Conservation (phyloP, 495 filamentous ascomycete species). For the Penicillium crystallinum region DNA sequence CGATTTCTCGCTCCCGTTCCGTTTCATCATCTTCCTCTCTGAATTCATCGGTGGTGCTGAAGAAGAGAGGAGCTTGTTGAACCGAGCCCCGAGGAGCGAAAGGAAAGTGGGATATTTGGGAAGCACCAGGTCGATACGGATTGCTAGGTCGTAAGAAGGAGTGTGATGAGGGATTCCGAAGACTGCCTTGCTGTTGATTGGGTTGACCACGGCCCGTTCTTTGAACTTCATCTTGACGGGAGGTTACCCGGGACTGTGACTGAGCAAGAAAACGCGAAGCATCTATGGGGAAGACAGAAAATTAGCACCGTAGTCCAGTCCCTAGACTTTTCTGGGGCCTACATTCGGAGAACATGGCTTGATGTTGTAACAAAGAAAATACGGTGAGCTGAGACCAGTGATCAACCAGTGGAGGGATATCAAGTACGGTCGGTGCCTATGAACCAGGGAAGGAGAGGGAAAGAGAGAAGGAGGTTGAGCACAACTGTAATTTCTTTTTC, state of each 20-base stretch:
- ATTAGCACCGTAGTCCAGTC: background rate
- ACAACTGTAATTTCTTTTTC: background rate
- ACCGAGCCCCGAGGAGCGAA: slow-evolving; percentile 69
- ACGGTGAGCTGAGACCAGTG: slow-evolving; percentile 15
- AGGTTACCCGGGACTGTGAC: slow-evolving; percentile 84
- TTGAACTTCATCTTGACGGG: slow-evolving; percentile 54
- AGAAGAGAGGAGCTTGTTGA: slow-evolving; percentile 85
- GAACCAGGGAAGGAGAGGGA: background rate
- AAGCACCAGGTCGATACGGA: slow-evolving; percentile 64
- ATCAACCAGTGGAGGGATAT: slow-evolving; percentile 1
- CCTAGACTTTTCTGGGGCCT: slow-evolving; percentile 29
- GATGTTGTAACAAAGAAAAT: slow-evolving; percentile 11
- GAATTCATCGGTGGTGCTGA: slow-evolving; percentile 76
- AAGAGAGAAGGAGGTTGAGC: background rate
- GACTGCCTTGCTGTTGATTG: slow-evolving; percentile 35
- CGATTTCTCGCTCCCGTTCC: slow-evolving; percentile 86
- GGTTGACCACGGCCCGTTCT: slow-evolving; percentile 46
- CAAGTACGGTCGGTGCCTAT: background rate
- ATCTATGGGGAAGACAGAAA: slow-evolving; percentile 58
- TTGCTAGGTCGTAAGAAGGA: slow-evolving; percentile 54
- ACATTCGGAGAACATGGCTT: slow-evolving; percentile 96
- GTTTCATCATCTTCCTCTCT: slow-evolving; percentile 85
- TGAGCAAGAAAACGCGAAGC: slow-evolving; percentile 95
- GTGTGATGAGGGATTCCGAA: slow-evolving; percentile 43
- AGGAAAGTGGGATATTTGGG: slow-evolving; percentile 67